These are phyloP conservation scores for Kwoniella dejecticola DNA, from an alignment of 768 basidiomycete species.

Conservation along the genomic window DNA sequence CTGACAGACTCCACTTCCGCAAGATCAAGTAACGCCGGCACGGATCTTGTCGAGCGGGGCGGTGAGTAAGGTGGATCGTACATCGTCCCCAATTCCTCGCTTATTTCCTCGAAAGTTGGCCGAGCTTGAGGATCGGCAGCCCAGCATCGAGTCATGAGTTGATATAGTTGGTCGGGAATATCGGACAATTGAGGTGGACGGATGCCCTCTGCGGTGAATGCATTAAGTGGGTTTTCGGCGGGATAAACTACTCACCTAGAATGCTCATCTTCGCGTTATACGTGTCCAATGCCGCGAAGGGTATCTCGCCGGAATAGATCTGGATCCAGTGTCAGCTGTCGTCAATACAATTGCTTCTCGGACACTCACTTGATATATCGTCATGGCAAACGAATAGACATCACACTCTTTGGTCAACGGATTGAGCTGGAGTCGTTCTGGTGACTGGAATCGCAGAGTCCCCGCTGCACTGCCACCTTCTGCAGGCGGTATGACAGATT, in stretches of 20 bases:
- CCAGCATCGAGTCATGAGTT: slow-evolving; percentile 36
- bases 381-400: slow-evolving; percentile 70
- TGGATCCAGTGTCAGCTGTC: slow-evolving; percentile 1
- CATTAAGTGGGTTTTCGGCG: background rate
- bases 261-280: slow-evolving; percentile 60
- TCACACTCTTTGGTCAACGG: slow-evolving; percentile 64
- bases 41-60: background rate
- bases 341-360: slow-evolving; percentile 56
- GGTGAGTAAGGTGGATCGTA: slow-evolving; percentile 5
- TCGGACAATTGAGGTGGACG: slow-evolving; percentile 27
- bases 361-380: slow-evolving; percentile 65
- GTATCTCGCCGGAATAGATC: slow-evolving; percentile 19
- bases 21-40: background rate
- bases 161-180: slow-evolving; percentile 23
- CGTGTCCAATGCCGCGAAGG: slow-evolving; percentile 36
- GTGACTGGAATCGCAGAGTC: slow-evolving; percentile 70
- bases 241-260: slow-evolving; percentile 18
- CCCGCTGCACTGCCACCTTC: slow-evolving; percentile 58
- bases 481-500: slow-evolving; percentile 60
- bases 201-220: slow-evolving; percentile 8
- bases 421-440: slow-evolving; percentile 65
- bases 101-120: slow-evolving; percentile 29
- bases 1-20: background rate
- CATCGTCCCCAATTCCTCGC: slow-evolving; percentile 20
- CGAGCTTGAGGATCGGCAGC: slow-evolving; percentile 27